Percentiles rank a stretch among this genome's conserved stretches.
Conservation (phyloP, 106 monocot species). For the Vanilla planifolia region DNA sequence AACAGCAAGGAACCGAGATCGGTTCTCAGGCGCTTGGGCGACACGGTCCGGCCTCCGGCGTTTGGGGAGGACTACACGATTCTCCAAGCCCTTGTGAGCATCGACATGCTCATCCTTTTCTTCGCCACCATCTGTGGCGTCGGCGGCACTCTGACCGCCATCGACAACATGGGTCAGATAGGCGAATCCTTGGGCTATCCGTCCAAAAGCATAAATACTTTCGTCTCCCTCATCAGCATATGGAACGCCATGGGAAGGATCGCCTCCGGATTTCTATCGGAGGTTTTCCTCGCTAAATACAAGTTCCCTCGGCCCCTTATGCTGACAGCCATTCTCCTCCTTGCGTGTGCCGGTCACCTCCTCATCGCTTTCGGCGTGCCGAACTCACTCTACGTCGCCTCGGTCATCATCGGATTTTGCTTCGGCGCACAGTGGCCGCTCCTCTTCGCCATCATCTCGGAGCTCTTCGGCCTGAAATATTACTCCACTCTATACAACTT, state of each 20-base stretch:
- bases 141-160: conserved; percentile 79
- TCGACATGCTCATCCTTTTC: conserved; percentile 77
- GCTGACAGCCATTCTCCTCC: conserved; percentile 39
- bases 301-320: conserved; percentile 49
- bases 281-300: conserved; percentile 46
- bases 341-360: conserved; percentile 55
- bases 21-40: neutral
- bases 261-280: conserved; percentile 57
- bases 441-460: conserved; percentile 76
- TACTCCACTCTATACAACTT: conserved; percentile 79
- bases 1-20: no score
- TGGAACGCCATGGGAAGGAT: conserved; percentile 71
- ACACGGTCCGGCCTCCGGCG: conserved; percentile 20
- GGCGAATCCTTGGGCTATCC: conserved; percentile 76
- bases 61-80: conserved; percentile 58
- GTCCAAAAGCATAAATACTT: conserved; percentile 32
- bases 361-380: conserved; percentile 61
- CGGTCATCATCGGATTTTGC: conserved; percentile 74
- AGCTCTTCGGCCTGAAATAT: conserved; percentile 80
- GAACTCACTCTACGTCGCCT: conserved; percentile 59
- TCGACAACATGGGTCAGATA: conserved; percentile 95
- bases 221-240: conserved; percentile 85
- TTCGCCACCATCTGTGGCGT: conserved; percentile 56
- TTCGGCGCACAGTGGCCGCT: conserved; percentile 72
- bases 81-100: conserved; percentile 43